These are phyloP conservation scores for Epichloe festucae DNA, from an alignment of 2,329 filamentous ascomycete species.

Conservation along the genomic window DNA sequence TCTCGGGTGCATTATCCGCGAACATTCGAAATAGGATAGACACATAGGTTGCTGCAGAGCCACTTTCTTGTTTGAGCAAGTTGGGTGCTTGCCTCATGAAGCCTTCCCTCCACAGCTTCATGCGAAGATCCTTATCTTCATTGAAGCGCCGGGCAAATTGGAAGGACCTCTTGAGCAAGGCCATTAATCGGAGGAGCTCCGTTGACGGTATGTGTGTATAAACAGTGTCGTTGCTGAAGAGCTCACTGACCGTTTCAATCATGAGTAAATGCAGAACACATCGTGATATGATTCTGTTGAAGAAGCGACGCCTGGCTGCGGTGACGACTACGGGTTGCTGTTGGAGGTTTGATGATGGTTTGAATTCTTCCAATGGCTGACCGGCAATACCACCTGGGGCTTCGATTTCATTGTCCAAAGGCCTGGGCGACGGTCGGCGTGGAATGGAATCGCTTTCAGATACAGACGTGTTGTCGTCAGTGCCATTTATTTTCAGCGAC, in stretches of 20 bases:
- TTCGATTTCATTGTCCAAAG: conserved; percentile 22
- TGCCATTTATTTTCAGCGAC: conserved; percentile 48
- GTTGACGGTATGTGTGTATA: conserved; percentile 84
- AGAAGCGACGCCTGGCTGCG: conserved; percentile 82
- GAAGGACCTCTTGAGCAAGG: conserved; percentile 86
- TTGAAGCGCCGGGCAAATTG: conserved; percentile 97
- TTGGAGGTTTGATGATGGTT: conserved; percentile 60
- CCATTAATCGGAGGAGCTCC: conserved; percentile 86
- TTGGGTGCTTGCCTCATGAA: conserved; percentile 99
- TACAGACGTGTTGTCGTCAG: conserved; percentile 23
- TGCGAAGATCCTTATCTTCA: conserved; percentile 87
- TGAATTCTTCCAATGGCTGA: conserved; percentile 69
- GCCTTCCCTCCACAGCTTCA: conserved; percentile 88
- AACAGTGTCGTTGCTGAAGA: conserved; percentile 94
- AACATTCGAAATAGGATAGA: conserved; percentile 97
- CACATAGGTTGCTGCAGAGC: conserved; percentile 87
- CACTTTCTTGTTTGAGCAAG: conserved; percentile 89
- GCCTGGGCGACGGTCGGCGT: conserved; percentile 15
- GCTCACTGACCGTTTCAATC: conserved; percentile 98
- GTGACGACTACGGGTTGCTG: conserved; percentile 88
- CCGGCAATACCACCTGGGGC: conserved; percentile 20
- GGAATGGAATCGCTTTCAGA: conserved; percentile 21
- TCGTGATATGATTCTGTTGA: conserved; percentile 98
- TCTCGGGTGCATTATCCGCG: conserved; percentile 72
- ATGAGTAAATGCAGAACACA: conserved; percentile 96